Conservation (phyloP, 2,329 filamentous ascomycete genomes). For the Xenoacremonium recifei region DNA sequence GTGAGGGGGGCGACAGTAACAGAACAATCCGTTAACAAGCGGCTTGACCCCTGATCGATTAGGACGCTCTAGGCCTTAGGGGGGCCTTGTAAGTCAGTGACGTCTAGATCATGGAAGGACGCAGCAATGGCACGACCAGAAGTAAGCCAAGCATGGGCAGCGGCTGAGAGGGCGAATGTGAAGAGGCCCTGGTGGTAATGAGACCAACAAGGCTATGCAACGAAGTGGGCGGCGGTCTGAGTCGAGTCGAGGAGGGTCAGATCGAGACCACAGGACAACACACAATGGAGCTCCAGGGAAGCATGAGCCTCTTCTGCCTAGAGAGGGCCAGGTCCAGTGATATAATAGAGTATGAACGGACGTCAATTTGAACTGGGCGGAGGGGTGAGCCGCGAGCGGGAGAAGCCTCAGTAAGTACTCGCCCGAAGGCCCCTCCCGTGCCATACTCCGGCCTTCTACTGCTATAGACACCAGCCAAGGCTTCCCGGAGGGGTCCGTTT, state of each 20-base stretch:
- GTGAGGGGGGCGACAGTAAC: background rate
- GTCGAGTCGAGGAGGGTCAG: background rate
- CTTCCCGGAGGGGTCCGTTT: constrained; percentile 23
- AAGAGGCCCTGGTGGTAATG: background rate
- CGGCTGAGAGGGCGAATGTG: background rate
- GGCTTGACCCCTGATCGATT: background rate
- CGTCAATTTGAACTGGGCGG: background rate
- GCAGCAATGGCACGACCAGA: background rate
- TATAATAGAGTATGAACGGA: background rate
- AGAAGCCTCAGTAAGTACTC: background rate
- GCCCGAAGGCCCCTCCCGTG: too few species aligned
- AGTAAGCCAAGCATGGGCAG: background rate
- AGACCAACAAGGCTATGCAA: too few species aligned
- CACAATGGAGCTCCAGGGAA: too few species aligned
- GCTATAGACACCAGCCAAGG: constrained; percentile 17
- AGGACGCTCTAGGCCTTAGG: background rate
- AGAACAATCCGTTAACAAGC: background rate
- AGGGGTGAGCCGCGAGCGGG: background rate
- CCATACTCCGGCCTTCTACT: too few species aligned
- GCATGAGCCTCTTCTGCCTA: background rate
- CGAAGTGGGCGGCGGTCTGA: background rate
- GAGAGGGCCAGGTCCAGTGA: background rate
- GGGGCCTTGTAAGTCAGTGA: too few species aligned
- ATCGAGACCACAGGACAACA: background rate
- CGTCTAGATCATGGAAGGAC: background rate